Evolutionary conservation across 352 stramenopile genomes (phyloP).

Genomic region (Phytopythium delawarense): DNA sequence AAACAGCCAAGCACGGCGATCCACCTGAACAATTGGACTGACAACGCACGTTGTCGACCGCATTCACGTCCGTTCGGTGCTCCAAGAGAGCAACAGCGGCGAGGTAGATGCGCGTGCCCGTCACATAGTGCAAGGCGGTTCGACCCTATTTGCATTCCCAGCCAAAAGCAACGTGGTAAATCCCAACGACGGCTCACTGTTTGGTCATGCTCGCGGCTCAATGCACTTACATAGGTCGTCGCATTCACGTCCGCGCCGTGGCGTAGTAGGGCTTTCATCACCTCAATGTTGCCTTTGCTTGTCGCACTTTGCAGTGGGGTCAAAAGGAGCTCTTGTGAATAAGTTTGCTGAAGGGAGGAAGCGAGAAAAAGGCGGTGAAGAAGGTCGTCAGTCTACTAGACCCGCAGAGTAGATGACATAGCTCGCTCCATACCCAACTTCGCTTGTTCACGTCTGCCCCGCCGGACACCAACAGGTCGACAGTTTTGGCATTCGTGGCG

Average conservation of each 20-base stretch:
- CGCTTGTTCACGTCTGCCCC: not conserved
- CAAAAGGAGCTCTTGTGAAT: too few relatives aligned
- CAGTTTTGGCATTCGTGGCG: not conserved
- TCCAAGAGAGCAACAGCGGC: not conserved
- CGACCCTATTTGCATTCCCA: not conserved
- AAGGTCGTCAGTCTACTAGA: not conserved
- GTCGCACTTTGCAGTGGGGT: not conserved
- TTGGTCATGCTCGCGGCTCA: not conserved
- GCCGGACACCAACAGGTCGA: not conserved
- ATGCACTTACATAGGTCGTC: not conserved
- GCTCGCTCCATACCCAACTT: not conserved
- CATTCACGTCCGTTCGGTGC: not conserved
- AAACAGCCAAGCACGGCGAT: too few relatives aligned
- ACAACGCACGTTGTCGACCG: too few relatives aligned
- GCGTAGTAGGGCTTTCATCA: not conserved
- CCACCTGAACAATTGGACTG: too few relatives aligned
- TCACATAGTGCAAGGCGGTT: not conserved
- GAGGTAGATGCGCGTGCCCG: not conserved
- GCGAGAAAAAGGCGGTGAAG: too few relatives aligned
- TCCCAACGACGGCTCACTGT: not conserved
- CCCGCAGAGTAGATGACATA: not conserved
- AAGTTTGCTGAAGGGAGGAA: too few relatives aligned
- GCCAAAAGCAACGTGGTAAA: not conserved
- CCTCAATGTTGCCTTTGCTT: not conserved
- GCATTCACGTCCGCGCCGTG: conserved; percentile 2